Percentiles rank a stretch among this genome's conserved stretches.
Conservation (phyloP, 148 eudicot genomes). For the Rhododendron kiyosumense region DNA sequence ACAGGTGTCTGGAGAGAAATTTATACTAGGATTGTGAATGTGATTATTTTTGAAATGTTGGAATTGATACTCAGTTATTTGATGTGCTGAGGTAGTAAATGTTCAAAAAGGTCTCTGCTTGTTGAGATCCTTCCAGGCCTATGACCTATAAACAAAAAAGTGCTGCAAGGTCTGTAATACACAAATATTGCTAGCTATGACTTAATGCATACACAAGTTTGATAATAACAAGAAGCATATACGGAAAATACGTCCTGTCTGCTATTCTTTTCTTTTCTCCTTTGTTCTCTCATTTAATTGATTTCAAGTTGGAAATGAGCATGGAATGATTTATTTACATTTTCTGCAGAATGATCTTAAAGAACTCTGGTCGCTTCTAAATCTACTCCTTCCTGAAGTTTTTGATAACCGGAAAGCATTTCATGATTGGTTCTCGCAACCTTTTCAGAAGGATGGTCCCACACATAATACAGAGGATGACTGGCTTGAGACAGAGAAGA, state of each 20-base stretch:
- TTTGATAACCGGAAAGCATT: constrained; percentile 95
- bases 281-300: background rate
- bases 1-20: background rate
- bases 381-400: constrained; percentile 96
- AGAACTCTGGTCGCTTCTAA: constrained; percentile 95
- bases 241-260: background rate
- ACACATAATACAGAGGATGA: constrained; percentile 82
- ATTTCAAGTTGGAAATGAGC: background rate
- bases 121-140: background rate
- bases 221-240: background rate
- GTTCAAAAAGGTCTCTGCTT: background rate
- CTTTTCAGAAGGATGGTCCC: constrained; percentile 81
- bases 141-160: background rate
- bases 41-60: background rate
- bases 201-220: background rate
- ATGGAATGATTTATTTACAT: background rate
- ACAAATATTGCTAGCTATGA: background rate
- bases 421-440: constrained; percentile 97
- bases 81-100: background rate
- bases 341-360: constrained; percentile 82
- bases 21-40: background rate
- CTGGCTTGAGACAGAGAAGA: constrained; percentile 98
- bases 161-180: background rate
- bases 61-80: background rate
- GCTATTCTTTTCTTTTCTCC: background rate